These are phyloP conservation scores for Paramecium caudatum DNA, from an alignment of 73 alveolate genomes.

Conservation along the genomic window DNA sequence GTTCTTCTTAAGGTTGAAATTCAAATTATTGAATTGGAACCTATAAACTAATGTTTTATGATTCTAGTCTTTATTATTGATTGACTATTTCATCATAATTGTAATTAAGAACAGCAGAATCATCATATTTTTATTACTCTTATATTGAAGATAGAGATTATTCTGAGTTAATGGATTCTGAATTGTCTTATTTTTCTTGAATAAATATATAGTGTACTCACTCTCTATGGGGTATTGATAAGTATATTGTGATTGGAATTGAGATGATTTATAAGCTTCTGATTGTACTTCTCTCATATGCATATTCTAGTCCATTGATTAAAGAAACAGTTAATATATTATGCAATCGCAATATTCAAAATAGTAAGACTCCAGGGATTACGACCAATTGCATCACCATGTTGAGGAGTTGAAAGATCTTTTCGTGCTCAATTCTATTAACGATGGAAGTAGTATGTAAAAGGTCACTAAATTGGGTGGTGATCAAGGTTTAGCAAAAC, in stretches of 20 bases:
- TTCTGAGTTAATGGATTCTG: slow-evolving; percentile 1
- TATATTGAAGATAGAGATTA: slow-evolving; percentile 10
- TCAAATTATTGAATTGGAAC: no score
- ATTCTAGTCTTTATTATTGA: slow-evolving; percentile 14
- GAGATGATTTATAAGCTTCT: neutral
- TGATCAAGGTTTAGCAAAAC: slow-evolving; percentile 67
- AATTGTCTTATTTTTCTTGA: neutral
- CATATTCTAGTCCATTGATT: neutral
- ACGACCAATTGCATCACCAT: no score
- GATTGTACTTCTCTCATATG: neutral
- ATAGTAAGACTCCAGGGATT: slow-evolving; percentile 13
- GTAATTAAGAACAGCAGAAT: neutral
- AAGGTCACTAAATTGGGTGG: slow-evolving; percentile 67
- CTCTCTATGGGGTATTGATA: slow-evolving; percentile 49
- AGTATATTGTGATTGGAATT: neutral
- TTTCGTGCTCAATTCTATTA: slow-evolving; percentile 8
- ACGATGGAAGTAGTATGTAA: slow-evolving; percentile 24
- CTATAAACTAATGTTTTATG: neutral
- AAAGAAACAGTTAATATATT: neutral
- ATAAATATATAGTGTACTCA: neutral
- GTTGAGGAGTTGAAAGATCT: slow-evolving; percentile 39
- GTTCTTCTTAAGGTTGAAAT: no score
- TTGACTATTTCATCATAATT: neutral
- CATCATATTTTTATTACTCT: neutral
- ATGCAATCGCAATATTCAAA: slow-evolving; percentile 25